Evolutionary conservation across 1,284 basidiomycete genomes (phyloP), one percentile per base, ranked within the genome.

Genomic region (Melampsora abietis-canadensis): DNA sequence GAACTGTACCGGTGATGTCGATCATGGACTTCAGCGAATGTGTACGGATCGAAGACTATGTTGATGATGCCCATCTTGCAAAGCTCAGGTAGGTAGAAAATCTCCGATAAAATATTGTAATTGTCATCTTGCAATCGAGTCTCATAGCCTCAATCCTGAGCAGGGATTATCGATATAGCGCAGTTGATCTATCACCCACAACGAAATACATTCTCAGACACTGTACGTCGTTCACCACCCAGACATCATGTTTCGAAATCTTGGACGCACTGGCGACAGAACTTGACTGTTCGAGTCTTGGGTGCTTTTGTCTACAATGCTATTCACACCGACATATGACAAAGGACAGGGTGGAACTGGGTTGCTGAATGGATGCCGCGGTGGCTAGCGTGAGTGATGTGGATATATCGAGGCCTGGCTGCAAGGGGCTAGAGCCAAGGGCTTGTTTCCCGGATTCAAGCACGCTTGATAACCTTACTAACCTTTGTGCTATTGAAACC

Each of bases 271-370:
- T 19, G 10, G 15, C 30, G 67, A 34, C 10, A 34, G 14, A 61
- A 30, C 37, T 64, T 47, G 37, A 59, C 51, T 47, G 47, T 48
- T 31, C 27, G n/a, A 51, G 27, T 63, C 69, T 44, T 24, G 27
- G 10, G 8, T 57, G 64, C 24, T 30, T 40, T 47, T 2, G 34
- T 21, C 4, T 54, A 7, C 2, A 30, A 62, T 64, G 34, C 5
- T 15, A 64, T 51, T n/a, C 31, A 19, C 46, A 19, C 46, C 62
- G 30, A 70, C 48, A 31, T 63, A 48, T 63, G 30, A 27, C 46
- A 64, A 70, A 64, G 37, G 60, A 48, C 51, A 70, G 69, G 69
- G 69, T 73, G 69, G 69, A 57, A 73, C 24, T 73, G 40, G 34
- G 63, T 73, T 1, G 69, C 69, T 24, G 62, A 63, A 64, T 65